Conservation (phyloP, 164 flowering plant species). For the Brasenia schreberi region DNA sequence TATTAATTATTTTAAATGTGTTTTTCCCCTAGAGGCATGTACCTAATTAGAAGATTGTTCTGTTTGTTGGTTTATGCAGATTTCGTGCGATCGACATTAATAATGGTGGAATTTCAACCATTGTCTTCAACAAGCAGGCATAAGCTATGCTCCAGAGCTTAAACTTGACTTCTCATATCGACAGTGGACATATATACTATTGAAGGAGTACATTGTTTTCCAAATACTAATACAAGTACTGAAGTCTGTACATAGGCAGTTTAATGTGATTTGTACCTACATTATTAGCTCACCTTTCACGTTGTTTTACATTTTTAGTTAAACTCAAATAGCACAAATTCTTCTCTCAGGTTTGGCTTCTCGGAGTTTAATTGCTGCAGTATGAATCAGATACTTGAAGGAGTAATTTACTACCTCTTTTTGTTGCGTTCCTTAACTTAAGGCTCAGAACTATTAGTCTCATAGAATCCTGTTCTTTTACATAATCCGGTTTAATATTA, state of each 20-base stretch:
- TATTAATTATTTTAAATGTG: too few species aligned
- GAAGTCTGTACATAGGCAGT: neutral
- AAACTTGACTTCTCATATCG: conserved; percentile 71
- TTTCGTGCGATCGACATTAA: conserved; percentile 55
- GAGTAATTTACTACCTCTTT: too few species aligned
- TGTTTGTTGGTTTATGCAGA: conserved; percentile 18
- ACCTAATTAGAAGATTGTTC: too few species aligned
- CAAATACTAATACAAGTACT: neutral
- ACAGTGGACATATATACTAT: conserved; percentile 38
- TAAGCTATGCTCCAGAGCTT: conserved; percentile 59
- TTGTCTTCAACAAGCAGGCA: conserved; percentile 43
- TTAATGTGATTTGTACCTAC: too few species aligned
- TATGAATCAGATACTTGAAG: too few species aligned
- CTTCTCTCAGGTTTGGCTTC: neutral
- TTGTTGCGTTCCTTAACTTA: too few species aligned
- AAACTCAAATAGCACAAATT: neutral
- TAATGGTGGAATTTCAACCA: conserved; percentile 51
- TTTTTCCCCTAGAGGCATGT: too few species aligned
- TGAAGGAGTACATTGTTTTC: conserved; percentile 11
- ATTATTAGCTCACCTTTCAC: neutral
- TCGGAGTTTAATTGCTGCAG: too few species aligned
- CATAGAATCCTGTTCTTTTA: too few species aligned
- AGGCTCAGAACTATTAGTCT: too few species aligned
- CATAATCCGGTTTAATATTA: too few species aligned
- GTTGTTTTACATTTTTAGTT: neutral